Conservation (phyloP, 306 rosid species). For the Castanea crenata region DNA sequence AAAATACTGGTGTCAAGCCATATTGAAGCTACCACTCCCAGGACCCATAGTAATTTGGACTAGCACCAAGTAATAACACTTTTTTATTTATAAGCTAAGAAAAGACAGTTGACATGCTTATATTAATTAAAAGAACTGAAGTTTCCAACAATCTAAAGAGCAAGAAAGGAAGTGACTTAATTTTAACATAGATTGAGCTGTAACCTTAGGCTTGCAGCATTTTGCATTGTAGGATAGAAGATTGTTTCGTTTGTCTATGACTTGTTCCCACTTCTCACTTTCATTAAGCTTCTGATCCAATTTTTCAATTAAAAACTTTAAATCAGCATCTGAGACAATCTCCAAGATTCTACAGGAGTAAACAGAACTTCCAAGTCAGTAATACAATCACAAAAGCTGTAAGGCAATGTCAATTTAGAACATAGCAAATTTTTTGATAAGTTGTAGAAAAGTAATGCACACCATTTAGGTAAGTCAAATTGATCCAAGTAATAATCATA, state of each 20-base stretch:
- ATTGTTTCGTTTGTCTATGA: constrained; percentile 62
- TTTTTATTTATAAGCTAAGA: too few relatives aligned
- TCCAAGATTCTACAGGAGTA: constrained; percentile 57
- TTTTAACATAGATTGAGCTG: background rate
- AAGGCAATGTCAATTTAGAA: background rate
- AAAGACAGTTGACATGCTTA: too few relatives aligned
- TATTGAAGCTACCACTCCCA: too few relatives aligned
- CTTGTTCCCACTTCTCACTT: constrained; percentile 70
- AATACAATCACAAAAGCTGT: constrained; percentile 15
- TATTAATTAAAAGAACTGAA: background rate
- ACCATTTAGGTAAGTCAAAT: too few relatives aligned
- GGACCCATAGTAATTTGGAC: too few relatives aligned
- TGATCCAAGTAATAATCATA: too few relatives aligned
- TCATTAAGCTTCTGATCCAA: constrained; percentile 53
- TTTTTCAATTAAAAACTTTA: constrained; percentile 57
- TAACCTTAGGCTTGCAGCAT: constrained; percentile 88
- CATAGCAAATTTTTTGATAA: background rate
- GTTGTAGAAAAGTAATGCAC: too few relatives aligned
- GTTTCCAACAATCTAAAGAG: background rate
- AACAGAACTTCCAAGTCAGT: constrained; percentile 19
- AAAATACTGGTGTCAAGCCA: too few relatives aligned
- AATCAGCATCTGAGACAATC: constrained; percentile 62
- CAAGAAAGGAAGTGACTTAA: background rate
- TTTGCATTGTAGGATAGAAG: constrained; percentile 64
- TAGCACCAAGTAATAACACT: too few relatives aligned